Evolutionary conservation across 768 basidiomycete species (phyloP).

Genomic region (Exsudoporus frostii): DNA sequence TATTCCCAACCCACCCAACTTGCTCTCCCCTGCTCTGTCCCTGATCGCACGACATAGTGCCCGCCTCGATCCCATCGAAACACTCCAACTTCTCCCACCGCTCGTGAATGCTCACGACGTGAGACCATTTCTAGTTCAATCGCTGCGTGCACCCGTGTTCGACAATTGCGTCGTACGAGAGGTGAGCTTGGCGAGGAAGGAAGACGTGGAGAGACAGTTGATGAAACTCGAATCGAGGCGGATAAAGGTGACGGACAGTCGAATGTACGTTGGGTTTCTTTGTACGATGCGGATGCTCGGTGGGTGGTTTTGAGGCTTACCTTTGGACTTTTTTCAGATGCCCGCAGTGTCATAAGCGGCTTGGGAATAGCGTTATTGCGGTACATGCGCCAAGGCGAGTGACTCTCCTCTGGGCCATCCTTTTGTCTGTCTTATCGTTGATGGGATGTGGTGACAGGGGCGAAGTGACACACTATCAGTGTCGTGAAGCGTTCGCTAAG

Average conservation of each 20-base stretch:
- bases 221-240: constrained; percentile 76
- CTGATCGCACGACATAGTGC: constrained; percentile 83
- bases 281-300: not conserved
- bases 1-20: constrained; percentile 44
- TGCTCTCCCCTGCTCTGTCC: constrained; percentile 81
- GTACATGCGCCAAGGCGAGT: constrained; percentile 84
- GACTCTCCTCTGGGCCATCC: not conserved
- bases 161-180: constrained; percentile 68
- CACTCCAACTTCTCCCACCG: constrained; percentile 85
- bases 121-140: constrained; percentile 70
- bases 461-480: constrained; percentile 96
- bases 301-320: not conserved
- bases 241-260: constrained; percentile 87
- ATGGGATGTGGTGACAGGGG: constrained; percentile 50
- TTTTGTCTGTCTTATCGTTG: not conserved
- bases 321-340: constrained; percentile 51
- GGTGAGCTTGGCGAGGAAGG: constrained; percentile 70
- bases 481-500: constrained; percentile 77
- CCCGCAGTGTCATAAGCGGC: constrained; percentile 91
- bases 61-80: constrained; percentile 77
- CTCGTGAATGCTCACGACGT: constrained; percentile 83
- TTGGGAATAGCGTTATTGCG: constrained; percentile 91
- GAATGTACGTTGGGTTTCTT: constrained; percentile 66
- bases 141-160: constrained; percentile 61
- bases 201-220: constrained; percentile 69